Evolutionary conservation across 352 stramenopile genomes (phyloP).

Genomic region (Globisporangium spiculum): DNA sequence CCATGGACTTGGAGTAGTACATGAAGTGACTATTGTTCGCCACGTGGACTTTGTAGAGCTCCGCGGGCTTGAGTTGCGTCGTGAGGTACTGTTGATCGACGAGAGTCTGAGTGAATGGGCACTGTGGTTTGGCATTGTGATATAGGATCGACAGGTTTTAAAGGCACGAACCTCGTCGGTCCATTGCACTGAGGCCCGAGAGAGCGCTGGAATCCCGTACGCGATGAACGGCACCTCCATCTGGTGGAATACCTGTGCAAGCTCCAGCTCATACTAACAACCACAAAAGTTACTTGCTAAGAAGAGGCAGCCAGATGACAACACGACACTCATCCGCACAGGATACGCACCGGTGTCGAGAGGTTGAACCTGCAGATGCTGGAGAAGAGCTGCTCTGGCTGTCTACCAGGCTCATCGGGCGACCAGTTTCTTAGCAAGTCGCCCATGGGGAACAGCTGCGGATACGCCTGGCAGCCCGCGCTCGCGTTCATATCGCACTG

Average conservation of each 20-base stretch:
- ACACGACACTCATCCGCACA: background rate
- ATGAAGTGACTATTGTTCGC: conserved; percentile 93
- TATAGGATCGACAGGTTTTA: background rate
- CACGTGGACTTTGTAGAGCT: conserved; percentile 63
- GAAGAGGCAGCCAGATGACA: background rate
- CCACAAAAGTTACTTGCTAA: no score
- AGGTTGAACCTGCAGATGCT: conserved; percentile 71
- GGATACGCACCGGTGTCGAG: conserved; percentile 36
- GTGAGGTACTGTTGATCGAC: conserved; percentile 41
- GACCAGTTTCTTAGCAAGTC: conserved; percentile 85
- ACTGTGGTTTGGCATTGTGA: background rate
- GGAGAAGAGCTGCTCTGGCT: conserved; percentile 39
- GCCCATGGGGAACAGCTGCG: conserved; percentile 60
- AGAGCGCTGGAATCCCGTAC: conserved; percentile 88
- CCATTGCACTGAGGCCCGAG: conserved; percentile 73
- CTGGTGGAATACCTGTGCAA: conserved; percentile 86
- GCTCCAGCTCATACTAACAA: conserved; percentile 67
- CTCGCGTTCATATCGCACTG: conserved; percentile 43
- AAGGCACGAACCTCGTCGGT: conserved; percentile 45
- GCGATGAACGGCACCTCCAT: conserved; percentile 94
- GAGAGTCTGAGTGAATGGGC: background rate
- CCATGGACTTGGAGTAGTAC: conserved; percentile 79
- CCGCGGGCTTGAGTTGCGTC: conserved; percentile 31
- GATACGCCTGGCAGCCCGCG: conserved; percentile 52
- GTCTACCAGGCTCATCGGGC: conserved; percentile 37